Evolutionary conservation across 2,329 filamentous ascomycete genomes (phyloP).

Genomic region (Epichloe gansuensis): DNA sequence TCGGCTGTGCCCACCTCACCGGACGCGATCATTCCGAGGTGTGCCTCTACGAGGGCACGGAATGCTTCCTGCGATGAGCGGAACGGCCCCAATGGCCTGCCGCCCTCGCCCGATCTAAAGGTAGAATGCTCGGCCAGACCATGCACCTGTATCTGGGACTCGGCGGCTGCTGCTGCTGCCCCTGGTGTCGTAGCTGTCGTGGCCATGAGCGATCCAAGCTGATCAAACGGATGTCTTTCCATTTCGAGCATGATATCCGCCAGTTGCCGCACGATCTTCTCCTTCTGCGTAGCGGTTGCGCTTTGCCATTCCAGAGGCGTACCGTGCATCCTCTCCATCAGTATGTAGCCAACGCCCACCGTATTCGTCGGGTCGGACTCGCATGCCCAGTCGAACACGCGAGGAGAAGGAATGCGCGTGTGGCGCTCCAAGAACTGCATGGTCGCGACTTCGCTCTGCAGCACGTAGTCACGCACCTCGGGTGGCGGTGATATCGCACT

Average conservation of each 20-base stretch:
- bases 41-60: slow-evolving; percentile 8
- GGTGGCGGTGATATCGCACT: not conserved
- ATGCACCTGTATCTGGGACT: not conserved
- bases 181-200: not conserved
- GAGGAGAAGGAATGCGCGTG: slow-evolving; percentile 20
- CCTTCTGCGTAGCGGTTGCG: slow-evolving; percentile 15
- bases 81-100: slow-evolving; percentile 13
- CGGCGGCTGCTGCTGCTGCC: not conserved
- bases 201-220: slow-evolving; percentile 14
- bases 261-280: slow-evolving; percentile 20
- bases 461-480: not conserved
- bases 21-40: slow-evolving; percentile 14
- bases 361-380: slow-evolving; percentile 18
- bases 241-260: slow-evolving; percentile 21
- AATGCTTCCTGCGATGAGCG: slow-evolving; percentile 12
- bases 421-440: slow-evolving; percentile 13
- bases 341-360: slow-evolving; percentile 26
- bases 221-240: slow-evolving; percentile 19
- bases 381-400: slow-evolving; percentile 21
- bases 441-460: slow-evolving; percentile 16
- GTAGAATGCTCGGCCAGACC: not conserved
- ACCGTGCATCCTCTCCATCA: slow-evolving; percentile 29
- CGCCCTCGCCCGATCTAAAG: not conserved
- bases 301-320: slow-evolving; percentile 22
- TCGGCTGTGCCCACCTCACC: not conserved